These are phyloP conservation scores for Aspergillus japonicus DNA, from an alignment of 2,329 filamentous ascomycete species.

Conservation along the genomic window DNA sequence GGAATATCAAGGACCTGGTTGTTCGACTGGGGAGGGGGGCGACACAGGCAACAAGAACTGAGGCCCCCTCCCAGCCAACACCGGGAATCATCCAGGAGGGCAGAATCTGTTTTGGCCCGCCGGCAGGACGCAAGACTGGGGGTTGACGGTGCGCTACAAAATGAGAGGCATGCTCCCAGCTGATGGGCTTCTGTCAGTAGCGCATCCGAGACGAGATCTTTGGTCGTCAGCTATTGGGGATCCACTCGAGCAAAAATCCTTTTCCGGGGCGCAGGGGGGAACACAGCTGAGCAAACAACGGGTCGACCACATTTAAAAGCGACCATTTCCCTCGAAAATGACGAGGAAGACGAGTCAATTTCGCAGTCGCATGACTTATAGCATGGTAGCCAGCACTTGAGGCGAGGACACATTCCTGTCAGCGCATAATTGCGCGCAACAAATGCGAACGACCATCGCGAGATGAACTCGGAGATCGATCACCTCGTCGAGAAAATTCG, in stretches of 20 bases:
- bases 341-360: background rate
- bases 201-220: slow-evolving; percentile 2
- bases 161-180: background rate
- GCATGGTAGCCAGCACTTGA: background rate
- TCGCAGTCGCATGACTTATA: background rate
- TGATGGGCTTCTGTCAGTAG: background rate
- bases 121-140: background rate
- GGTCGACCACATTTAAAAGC: slow-evolving; percentile 1
- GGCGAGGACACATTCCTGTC: background rate
- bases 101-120: slow-evolving; percentile 1
- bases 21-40: background rate
- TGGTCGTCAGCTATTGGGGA: slow-evolving; percentile 1
- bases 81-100: background rate
- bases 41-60: background rate
- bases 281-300: background rate
- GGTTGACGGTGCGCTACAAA: background rate
- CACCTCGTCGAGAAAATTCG: slow-evolving; percentile 6
- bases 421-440: background rate
- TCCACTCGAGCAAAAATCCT: slow-evolving; percentile 8
- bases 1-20: background rate
- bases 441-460: background rate
- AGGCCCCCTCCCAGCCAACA: background rate
- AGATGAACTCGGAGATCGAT: background rate
- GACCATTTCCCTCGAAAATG: background rate
- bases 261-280: background rate